Conservation (phyloP, 2,329 filamentous ascomycete species). For the Aureobasidium subglaciale region DNA sequence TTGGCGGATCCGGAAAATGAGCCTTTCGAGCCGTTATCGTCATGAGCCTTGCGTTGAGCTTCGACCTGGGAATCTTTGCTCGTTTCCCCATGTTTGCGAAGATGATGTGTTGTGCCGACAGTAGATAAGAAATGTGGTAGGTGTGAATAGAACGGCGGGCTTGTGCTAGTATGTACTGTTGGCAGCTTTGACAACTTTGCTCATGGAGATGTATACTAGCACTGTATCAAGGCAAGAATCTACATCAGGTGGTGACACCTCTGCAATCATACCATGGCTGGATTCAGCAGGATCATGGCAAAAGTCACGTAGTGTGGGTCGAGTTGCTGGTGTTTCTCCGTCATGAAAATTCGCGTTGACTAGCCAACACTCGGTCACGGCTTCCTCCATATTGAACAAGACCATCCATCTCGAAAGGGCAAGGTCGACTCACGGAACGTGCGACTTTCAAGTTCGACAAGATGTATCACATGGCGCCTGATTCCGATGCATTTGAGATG, state of each 20-base stretch:
- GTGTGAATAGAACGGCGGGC: neutral
- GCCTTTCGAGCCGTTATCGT: neutral
- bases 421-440: too few relatives aligned
- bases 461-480: too few relatives aligned
- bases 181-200: neutral
- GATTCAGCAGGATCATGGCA: neutral
- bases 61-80: neutral
- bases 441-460: too few relatives aligned
- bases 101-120: neutral
- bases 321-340: neutral
- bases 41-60: neutral
- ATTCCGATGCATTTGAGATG: too few relatives aligned
- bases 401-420: neutral
- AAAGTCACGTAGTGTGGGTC: neutral
- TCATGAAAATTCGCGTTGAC: conserved; percentile 4
- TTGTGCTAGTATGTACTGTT: neutral
- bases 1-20: neutral
- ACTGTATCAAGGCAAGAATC: neutral
- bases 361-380: neutral
- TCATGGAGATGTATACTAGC: neutral
- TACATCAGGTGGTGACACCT: neutral
- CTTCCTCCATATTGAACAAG: neutral
- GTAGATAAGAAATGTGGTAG: neutral
- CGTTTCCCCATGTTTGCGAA: neutral
- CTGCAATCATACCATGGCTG: neutral